Percentiles rank a stretch among this genome's conserved stretches.
Evolutionary conservation across 768 basidiomycete species (phyloP).

Genomic region (Tulasnella sp.): DNA sequence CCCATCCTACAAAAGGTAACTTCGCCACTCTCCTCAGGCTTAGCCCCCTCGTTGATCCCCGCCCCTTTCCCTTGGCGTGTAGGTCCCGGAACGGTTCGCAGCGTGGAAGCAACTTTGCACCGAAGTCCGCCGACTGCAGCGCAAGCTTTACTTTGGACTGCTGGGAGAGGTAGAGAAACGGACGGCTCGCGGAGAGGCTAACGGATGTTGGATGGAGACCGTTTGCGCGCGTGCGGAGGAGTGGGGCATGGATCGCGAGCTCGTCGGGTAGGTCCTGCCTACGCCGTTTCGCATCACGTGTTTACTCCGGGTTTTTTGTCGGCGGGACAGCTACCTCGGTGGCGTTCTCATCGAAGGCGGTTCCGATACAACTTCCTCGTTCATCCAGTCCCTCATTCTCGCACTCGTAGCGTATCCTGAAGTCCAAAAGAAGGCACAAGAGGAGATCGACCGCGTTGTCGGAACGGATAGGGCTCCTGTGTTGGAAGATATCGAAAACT

Average conservation of each 20-base stretch:
- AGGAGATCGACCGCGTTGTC: constrained; percentile 5
- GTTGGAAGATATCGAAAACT: background rate
- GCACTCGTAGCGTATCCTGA: constrained; percentile 5
- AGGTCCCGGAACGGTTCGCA: constrained; percentile 28
- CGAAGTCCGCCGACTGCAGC: constrained; percentile 21
- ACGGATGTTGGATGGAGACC: constrained; percentile 27
- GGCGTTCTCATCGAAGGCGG: constrained; percentile 25
- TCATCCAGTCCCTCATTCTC: constrained; percentile 7
- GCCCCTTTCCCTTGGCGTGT: no score
- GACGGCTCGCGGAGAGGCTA: constrained; percentile 20
- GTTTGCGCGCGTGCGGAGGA: constrained; percentile 21
- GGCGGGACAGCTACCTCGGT: constrained; percentile 26
- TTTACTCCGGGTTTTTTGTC: no score
- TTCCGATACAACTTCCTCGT: constrained; percentile 24
- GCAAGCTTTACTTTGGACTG: constrained; percentile 24
- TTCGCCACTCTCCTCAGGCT: no score
- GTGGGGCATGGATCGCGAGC: constrained; percentile 21
- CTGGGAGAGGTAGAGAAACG: constrained; percentile 22
- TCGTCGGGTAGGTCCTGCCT: constrained; percentile 18
- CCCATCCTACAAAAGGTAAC: constrained; percentile 23
- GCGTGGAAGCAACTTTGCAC: constrained; percentile 25
- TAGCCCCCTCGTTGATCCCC: no score
- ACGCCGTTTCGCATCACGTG: no score
- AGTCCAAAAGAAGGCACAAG: background rate
- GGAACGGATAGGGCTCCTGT: background rate